phyloP scores from a whole-genome alignment of 306 rosid genomes.

The Corylus avellana region DNA sequence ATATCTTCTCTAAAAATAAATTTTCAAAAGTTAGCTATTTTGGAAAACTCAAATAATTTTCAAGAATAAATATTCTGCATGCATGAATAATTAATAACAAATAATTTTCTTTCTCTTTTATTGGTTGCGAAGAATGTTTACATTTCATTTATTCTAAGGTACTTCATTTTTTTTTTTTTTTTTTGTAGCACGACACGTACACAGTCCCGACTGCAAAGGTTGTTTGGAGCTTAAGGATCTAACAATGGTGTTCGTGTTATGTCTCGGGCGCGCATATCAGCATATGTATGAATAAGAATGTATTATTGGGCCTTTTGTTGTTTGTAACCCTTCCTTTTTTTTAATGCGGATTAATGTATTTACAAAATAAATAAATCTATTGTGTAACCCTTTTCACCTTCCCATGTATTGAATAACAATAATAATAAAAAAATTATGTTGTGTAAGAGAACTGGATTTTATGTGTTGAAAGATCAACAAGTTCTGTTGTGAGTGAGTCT shows the following conservation, averaged over 20 bases:
- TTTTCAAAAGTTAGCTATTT: too few species aligned
- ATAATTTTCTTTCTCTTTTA: neutral
- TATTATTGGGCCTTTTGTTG: neutral
- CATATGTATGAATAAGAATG: neutral
- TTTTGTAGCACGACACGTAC: slow-evolving; percentile 60
- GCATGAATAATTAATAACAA: neutral
- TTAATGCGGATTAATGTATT: too few species aligned
- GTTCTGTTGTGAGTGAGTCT: neutral
- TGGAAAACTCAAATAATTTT: too few species aligned
- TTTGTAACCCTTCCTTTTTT: too few species aligned
- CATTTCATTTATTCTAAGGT: slow-evolving; percentile 31
- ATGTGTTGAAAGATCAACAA: neutral
- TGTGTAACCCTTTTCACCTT: too few species aligned
- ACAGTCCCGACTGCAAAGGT: slow-evolving; percentile 58
- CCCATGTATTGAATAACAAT: too few species aligned
- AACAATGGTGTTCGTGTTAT: too few species aligned
- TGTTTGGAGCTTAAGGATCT: slow-evolving; percentile 43
- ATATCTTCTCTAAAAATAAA: too few species aligned
- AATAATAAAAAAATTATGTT: too few species aligned
- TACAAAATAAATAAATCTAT: too few species aligned
- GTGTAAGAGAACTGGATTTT: neutral
- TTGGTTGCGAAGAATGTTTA: neutral
- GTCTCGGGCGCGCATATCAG: too few species aligned
- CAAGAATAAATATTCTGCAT: neutral
- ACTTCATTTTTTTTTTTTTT: too few species aligned